Base-by-base conservation (phyloP, 2,329 filamentous ascomycete genomes). In the Lachnellula subtilissima region DNA sequence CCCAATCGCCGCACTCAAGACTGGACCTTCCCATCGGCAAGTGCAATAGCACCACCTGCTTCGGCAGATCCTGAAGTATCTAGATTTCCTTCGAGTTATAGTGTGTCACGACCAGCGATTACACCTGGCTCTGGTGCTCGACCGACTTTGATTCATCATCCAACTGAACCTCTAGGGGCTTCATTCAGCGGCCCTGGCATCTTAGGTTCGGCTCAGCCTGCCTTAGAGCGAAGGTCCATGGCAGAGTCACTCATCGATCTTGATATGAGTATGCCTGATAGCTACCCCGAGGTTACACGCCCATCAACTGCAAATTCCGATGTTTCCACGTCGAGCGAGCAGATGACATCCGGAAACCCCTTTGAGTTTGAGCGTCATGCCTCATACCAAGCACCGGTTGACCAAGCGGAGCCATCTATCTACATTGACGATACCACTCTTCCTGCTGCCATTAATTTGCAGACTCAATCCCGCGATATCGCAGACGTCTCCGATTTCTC, bases 351-450 rank as follows among this genome's bases (percentile, higher is more conserved):
- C 12, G 76, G 74, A 2, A 82, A 83, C 61, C 82, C 83, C 0
- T 86, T 86, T 55, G 81, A 85, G 53, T 74, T 86, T 3, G 84
- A 87, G 67, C 78, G 79, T n/a, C 83, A 85, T 61, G 74, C 81
- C 1, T 84, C 82, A 1, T 70, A 84, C 1, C 82, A 83, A 59
- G 73, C 67, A 48, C 64, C 73, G 43, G 36, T 72, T 12, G 47
- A 53, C 15, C 22, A 47, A 14, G 48, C 58, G n/a, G 67, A 69
- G 22, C 63, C 66, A 28, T 62, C 66, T 3, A 83, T 85, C 48
- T 85, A 85, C 9, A 80, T 80, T 1, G 82, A 85, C 58, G 81
- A 83, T 57, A 81, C 78, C 7, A 75, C 79, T 25, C 79, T 76
- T 57, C 74, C 77, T 3, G 55, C 65, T 55, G 55, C 11, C n/a